phyloP scores from a whole-genome alignment of 176 grass and related monocot genomes.

The Raddia guianensis region DNA sequence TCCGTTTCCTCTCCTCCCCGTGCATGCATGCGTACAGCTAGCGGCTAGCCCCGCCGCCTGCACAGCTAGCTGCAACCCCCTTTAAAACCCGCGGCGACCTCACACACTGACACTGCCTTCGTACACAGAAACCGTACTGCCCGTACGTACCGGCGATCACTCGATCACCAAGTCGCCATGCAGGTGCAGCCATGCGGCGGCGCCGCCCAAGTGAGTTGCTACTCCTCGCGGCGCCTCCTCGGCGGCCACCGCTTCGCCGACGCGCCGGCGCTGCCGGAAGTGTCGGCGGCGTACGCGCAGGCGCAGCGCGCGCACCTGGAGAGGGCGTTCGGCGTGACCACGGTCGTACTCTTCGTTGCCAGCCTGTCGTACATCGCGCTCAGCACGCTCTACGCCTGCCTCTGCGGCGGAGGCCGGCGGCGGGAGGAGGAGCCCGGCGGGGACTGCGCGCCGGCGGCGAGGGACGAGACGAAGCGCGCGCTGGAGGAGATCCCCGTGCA shows the following conservation, averaged over 20 bases:
- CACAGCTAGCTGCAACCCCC: neutral
- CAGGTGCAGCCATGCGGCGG: neutral
- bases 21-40: neutral
- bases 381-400: constrained; percentile 30
- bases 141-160: too few species aligned
- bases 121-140: too few species aligned
- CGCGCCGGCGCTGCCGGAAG: too few species aligned
- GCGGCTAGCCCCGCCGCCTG: neutral
- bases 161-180: neutral
- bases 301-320: constrained; percentile 38
- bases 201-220: neutral
- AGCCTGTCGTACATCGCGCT: constrained; percentile 34
- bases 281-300: neutral
- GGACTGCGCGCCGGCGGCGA: too few species aligned
- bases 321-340: constrained; percentile 5
- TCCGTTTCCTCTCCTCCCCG: neutral
- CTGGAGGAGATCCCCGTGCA: constrained; percentile 38
- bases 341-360: constrained; percentile 20
- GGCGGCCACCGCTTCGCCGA: neutral
- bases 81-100: neutral
- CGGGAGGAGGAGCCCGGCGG: too few species aligned
- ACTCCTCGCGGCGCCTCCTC: neutral
- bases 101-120: too few species aligned
- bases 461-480: constrained; percentile 38
- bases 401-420: neutral